Evolutionary conservation across 768 basidiomycete genomes (phyloP), one percentile per base, ranked within the genome.

Genomic region (Lactifluus subvellereus): DNA sequence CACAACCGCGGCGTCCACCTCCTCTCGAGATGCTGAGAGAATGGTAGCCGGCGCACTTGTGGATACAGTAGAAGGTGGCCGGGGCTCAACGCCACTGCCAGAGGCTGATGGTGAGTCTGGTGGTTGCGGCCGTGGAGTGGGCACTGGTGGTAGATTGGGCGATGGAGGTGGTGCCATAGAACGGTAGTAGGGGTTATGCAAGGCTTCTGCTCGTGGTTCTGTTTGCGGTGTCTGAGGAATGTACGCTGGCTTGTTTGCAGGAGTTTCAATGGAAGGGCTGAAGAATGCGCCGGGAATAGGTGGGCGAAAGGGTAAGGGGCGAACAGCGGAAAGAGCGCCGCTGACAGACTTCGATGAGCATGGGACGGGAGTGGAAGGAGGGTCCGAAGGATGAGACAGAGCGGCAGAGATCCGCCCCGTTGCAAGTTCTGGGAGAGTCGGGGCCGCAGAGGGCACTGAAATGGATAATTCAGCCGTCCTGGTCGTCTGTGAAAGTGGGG

Each of bases 161-260:
- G 67, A 67, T n/a, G 67, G 67, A 45, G 67, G 67, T 3, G 67
- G 67, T 16, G 67, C 67, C 65, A 62, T 60, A n/a, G 64, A 66
- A 30, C 67, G 64, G 40, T 57, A 65, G 42, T 67, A 65, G 8
- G 58, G 63, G 35, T 64, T 64, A 40, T 5, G 20, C n/a, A 50
- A 11, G 49, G 58, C 63, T 32, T 60, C 63, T 8, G 14, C 33
- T 51, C 63, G 63, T 56, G 49, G 59, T 51, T 54, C 58, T 1
- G 63, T 64, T 50, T 64, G 63, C 7, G 63, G 63, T 30, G 54
- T 54, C 30, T 64, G 63, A 27, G 49, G 63, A 5, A 49, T 18
- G 27, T 37, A n/a, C 13, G 13, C 9, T 42, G 48, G 63, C 20
- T 54, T 64, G 20, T 49, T 54, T 20, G 38, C 30, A 54, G 63